Conservation (phyloP, 768 basidiomycete genomes). For the Psilocybe subaeruginosa region DNA sequence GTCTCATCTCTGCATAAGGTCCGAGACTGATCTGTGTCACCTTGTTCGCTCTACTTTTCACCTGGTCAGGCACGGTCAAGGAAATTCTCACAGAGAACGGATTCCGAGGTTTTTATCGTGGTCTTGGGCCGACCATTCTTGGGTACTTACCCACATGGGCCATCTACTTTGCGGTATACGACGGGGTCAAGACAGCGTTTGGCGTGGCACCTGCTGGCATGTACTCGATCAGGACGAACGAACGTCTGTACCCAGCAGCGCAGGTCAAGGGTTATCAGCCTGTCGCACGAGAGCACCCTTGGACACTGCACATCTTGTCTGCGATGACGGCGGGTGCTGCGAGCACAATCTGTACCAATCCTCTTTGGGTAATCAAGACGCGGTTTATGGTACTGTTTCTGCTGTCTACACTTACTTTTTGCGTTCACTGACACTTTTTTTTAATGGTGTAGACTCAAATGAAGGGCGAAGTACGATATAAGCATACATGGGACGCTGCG, state of each 20-base stretch:
- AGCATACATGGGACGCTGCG: slow-evolving; percentile 90
- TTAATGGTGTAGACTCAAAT: slow-evolving; percentile 73
- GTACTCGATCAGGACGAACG: slow-evolving; percentile 25
- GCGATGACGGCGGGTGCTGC: slow-evolving; percentile 95
- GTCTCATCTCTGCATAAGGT: not conserved
- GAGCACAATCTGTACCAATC: slow-evolving; percentile 93
- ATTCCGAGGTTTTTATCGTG: slow-evolving; percentile 89
- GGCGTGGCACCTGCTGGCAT: slow-evolving; percentile 62
- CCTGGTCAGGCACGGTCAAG: slow-evolving; percentile 39
- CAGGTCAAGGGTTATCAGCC: slow-evolving; percentile 89
- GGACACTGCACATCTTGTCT: slow-evolving; percentile 88
- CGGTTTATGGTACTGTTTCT: slow-evolving; percentile 84
- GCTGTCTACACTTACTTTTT: not conserved
- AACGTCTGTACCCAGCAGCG: slow-evolving; percentile 77
- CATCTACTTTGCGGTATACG: slow-evolving; percentile 98
- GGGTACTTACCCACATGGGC: slow-evolving; percentile 99
- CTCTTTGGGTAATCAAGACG: slow-evolving; percentile 98
- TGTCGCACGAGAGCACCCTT: slow-evolving; percentile 77
- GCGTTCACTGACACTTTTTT: slow-evolving; percentile 4
- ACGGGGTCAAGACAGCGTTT: slow-evolving; percentile 87
- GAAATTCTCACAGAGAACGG: slow-evolving; percentile 65
- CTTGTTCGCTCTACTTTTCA: slow-evolving; percentile 12
- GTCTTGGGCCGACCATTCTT: slow-evolving; percentile 94
- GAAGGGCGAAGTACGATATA: slow-evolving; percentile 75
- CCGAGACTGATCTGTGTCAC: not conserved